phyloP scores from a whole-genome alignment of 768 basidiomycete species.

The Lactarius deliciosus region DNA sequence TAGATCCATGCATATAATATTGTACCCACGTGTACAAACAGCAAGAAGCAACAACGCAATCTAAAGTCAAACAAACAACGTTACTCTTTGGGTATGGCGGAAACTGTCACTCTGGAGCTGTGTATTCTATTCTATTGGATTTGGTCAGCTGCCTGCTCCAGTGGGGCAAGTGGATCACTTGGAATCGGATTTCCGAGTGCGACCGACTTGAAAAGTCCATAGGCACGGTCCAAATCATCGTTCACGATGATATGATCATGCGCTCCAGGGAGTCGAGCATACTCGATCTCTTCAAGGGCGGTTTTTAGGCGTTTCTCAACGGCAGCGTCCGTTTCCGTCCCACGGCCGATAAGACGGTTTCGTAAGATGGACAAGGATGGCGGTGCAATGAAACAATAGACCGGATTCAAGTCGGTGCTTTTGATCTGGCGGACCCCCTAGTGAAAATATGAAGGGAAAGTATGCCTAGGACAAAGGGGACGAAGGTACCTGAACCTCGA shows the following conservation, averaged over 20 bases:
- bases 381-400: conserved; percentile 91
- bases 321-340: conserved; percentile 77
- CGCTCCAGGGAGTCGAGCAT: conserved; percentile 68
- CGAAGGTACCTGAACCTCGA: conserved; percentile 81
- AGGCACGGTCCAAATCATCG: conserved; percentile 83
- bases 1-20: conserved; percentile 3
- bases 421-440: conserved; percentile 95
- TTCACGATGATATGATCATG: conserved; percentile 90
- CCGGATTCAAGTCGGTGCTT: conserved; percentile 72
- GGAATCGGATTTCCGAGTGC: conserved; percentile 65
- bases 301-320: conserved; percentile 74
- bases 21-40: neutral
- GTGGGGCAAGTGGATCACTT: conserved; percentile 64
- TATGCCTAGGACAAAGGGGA: conserved; percentile 7
- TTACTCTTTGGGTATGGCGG: neutral
- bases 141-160: conserved; percentile 47
- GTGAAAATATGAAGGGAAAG: conserved; percentile 18
- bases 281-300: conserved; percentile 78
- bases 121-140: conserved; percentile 1
- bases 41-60: neutral
- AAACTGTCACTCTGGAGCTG: neutral
- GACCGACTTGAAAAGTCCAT: conserved; percentile 69
- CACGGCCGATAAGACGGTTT: conserved; percentile 69
- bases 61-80: conserved; percentile 7
- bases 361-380: conserved; percentile 74